phyloP scores from a whole-genome alignment of 352 stramenopile species.

The Globisporangium cylindrosporum region DNA sequence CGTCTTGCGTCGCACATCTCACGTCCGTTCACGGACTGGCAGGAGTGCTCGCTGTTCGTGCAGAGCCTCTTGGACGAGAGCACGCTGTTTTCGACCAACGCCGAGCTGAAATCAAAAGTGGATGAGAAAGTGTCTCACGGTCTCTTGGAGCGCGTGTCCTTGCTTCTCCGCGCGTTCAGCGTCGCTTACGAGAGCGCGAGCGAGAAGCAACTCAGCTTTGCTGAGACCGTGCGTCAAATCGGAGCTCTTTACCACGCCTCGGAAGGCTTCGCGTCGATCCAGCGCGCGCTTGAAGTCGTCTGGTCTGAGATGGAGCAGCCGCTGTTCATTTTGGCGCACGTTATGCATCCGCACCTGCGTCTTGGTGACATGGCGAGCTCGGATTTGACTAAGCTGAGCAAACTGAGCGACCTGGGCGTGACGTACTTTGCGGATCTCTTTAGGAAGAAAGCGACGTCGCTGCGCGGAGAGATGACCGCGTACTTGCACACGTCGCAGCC shows the following conservation, averaged over 20 bases:
- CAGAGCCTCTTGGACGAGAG: conserved; percentile 41
- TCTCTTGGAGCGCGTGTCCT: conserved; percentile 37
- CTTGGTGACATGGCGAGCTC: conserved; percentile 35
- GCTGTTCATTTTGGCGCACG: conserved; percentile 59
- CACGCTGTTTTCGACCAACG: conserved; percentile 20
- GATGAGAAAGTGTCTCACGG: conserved; percentile 36
- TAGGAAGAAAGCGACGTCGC: conserved; percentile 33
- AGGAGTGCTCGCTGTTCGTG: conserved; percentile 30
- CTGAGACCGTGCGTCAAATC: conserved; percentile 45
- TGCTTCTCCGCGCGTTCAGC: conserved; percentile 38
- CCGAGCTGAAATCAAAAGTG: conserved; percentile 26
- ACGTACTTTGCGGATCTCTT: conserved; percentile 57
- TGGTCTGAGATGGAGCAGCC: conserved; percentile 65
- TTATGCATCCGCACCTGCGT: conserved; percentile 51
- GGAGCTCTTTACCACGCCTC: conserved; percentile 38
- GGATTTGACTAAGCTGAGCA: conserved; percentile 53
- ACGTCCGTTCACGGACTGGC: conserved; percentile 34
- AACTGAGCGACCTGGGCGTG: conserved; percentile 56
- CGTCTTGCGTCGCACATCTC: conserved; percentile 13
- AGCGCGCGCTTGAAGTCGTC: conserved; percentile 47
- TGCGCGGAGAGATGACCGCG: conserved; percentile 64
- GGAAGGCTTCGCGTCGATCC: conserved; percentile 44
- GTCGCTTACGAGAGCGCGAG: conserved; percentile 26
- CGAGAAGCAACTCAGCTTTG: conserved; percentile 25
- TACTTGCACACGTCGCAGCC: conserved; percentile 59